Base-by-base conservation (phyloP, 352 stramenopile species). In the Plasmopara viticola region DNA sequence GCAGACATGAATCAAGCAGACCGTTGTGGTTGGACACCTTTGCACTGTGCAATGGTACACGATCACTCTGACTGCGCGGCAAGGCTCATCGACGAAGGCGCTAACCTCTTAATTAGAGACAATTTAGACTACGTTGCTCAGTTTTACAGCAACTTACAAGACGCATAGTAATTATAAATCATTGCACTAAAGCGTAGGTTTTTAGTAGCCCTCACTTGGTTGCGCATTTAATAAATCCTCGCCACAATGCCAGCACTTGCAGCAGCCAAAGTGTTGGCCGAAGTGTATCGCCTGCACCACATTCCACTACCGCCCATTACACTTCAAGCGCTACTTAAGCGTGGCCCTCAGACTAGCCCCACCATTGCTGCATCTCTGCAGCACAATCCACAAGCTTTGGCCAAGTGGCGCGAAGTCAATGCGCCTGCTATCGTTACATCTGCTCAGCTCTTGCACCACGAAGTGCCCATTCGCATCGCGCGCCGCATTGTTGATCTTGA, bases 261-360 rank as follows among this genome's bases (percentile, higher is more conserved):
- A 40, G 64, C 62, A 41, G 64, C 76, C 42, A 85, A 85, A 55
- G 76, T 90, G 41, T 58, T 92, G 53, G 73, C 81, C 12, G 81
- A 90, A 56, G 80, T 92, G 46, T 90, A 92, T 58, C 81, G 81
- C 61, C 68, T 85, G 58, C 81, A 92, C 58, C 77, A 92, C 62
- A 78, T 92, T 45, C 81, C 81, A 41, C 55, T 90, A 58, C 78
- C 78, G 18, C 72, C 78, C 13, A 92, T 92, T 62, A 92, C 81
- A 56, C 68, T 92, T 53, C 74, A 87, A 60, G 67, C 77, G 53
- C 64, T 92, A 44, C 64, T 90, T 1, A 80, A 87, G 53, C 78
- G 78, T 44, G 81, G 81, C 0, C 78, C 81, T 12, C 58, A 56
- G 33, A 66, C 73, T 17, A 73, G 70, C 12, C 66, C 76, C 5